Base-by-base conservation (phyloP, 768 basidiomycete species). In the Mycena floridula region DNA sequence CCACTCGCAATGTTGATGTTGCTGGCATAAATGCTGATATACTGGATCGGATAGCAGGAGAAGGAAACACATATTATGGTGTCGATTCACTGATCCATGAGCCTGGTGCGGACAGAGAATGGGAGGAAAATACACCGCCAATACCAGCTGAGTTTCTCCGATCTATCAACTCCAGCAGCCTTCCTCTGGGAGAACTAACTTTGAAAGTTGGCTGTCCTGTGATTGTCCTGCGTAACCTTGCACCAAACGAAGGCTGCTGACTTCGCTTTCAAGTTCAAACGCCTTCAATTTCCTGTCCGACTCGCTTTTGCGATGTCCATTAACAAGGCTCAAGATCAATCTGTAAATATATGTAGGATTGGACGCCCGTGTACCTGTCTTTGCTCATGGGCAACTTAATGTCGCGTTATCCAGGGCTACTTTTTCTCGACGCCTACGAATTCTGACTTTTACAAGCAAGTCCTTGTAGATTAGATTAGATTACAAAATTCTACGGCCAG, bases 191-290 rank as follows among this genome's bases (percentile, higher is more conserved):
- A 0, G 47, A 66, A n/a, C 50, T 71, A 1, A 43, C 48, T 4
- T 46, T 71, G 23, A 61, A 70, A 46, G 15, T 53, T 48, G 58
- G 62, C 39, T 52, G 52, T n/a, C 59, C 68, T 4, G 37, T 76
- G 0, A 75, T 77, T 46, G 49, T 77, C 0, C 53, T 78, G 1
- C 41, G 68, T 0, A 77, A 79, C 50, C 52, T 77, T 15, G 52
- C 58, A 38, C 64, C 70, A 4, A 12, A 42, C 2, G 22, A 28
- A 7, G 43, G 43, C 12, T n/a, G 22, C 16, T 35, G 43, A 44
- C 20, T 16, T 56, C 7, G 22, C 51, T 6, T 53, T 64, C 37
- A 40, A 36, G 5, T 47, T 67, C 23, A 43, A 32, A 15, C 55
- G 58, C 2, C 42, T 52, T 0, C 62, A 66, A 45, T 66, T 67